Base-by-base conservation (phyloP, 148 eudicot genomes). In the Pharnaceum exiguum region DNA sequence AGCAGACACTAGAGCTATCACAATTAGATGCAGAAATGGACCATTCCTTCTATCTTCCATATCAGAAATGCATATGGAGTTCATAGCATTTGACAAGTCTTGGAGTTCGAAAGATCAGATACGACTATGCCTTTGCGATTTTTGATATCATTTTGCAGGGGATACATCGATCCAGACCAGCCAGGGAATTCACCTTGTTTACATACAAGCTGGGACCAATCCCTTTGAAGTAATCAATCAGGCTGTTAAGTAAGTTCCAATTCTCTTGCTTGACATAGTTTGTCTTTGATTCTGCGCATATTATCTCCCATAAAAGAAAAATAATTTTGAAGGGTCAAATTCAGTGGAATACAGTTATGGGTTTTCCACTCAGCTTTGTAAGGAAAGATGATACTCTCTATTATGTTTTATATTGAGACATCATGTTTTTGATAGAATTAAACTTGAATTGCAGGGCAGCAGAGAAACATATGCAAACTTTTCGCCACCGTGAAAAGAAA, bases 391-490 rank as follows among this genome's bases (percentile, higher is more conserved):
- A 29, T 9, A 35, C 25, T 27, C n/a, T 8, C 30, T 19, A 12
- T 47, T 32, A 7, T 35, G 50, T 60, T 33, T 45, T n/a, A 10
- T 26, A 23, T 37, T 44, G 19, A 45, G n/a, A 32, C 12, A 18
- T 22, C 29, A n/a, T n/a, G n/a, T n/a, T n/a, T n/a, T 18, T 24
- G 35, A 11, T 36, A n/a, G 8, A 25, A 17, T 18, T 19, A 49
- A 15, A 4, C 39, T 9, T 54, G 8, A 65, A 59, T 31, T 33
- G 65, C 83, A 91, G 97, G 77, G 88, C 81, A 74, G 82, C 79
- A 10, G 98, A 88, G 56, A 75, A 81, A 63, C 98, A 93, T 67
- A 69, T 93, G 95, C 81, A 88, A 75, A 81, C 96, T 48, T 93
- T 93, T 47, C 82, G 76, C 32, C 94, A 88, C 54, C 75, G 95